Percentiles rank a stretch among this genome's conserved stretches.
phyloP scores from a whole-genome alignment of 768 basidiomycete species.

The Ephemerocybe angulata region DNA sequence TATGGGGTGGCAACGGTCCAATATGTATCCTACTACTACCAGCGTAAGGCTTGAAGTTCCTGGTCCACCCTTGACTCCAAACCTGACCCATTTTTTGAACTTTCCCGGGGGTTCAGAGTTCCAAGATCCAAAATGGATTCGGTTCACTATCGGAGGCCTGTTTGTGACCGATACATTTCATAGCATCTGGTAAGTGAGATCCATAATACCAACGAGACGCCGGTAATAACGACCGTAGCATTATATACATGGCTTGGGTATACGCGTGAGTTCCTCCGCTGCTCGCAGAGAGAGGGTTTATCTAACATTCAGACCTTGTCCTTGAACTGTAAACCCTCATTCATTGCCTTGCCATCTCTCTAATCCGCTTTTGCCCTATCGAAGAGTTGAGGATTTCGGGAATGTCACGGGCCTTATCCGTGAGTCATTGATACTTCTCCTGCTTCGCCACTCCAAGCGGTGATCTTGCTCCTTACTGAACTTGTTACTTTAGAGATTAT shows the following conservation, averaged over 20 bases:
- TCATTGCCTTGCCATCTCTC: neutral
- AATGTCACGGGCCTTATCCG: neutral
- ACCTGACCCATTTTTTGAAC: neutral
- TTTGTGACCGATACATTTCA: slow-evolving; percentile 8
- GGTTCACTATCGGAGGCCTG: neutral
- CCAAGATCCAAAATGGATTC: neutral
- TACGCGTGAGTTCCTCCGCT: slow-evolving; percentile 5
- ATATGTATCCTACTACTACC: slow-evolving; percentile 3
- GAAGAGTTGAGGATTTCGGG: neutral
- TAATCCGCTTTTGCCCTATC: neutral
- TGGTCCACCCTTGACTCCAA: neutral
- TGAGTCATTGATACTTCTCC: neutral
- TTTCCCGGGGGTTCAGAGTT: no score
- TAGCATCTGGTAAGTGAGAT: neutral
- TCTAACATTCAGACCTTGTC: neutral
- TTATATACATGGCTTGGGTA: slow-evolving; percentile 9
- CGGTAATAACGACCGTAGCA: no score
- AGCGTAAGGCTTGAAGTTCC: slow-evolving; percentile 1
- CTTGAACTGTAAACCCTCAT: neutral
- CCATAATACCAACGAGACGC: no score
- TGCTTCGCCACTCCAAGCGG: neutral
- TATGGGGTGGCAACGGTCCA: slow-evolving; percentile 4
- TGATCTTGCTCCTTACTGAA: neutral
- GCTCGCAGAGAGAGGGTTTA: neutral
- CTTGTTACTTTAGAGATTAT: slow-evolving; percentile 1